Evolutionary conservation across 441 rosid species (phyloP).

Genomic region (Corymbia citriodora): DNA sequence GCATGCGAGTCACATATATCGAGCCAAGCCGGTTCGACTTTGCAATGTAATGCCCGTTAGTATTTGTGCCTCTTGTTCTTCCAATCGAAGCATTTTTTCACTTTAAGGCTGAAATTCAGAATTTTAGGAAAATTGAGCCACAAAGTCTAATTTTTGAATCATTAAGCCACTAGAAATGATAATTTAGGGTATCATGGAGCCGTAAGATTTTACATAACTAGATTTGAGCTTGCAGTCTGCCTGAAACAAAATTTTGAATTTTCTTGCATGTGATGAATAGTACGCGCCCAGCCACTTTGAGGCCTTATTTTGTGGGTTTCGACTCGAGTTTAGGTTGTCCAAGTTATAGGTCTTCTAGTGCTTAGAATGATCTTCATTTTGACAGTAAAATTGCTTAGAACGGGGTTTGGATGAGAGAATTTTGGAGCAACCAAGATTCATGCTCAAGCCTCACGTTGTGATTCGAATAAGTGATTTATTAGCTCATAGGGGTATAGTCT

Average conservation of each 20-base stretch:
- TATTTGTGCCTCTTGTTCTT: too few relatives aligned
- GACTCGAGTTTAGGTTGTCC: background rate
- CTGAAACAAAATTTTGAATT: background rate
- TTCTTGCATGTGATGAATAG: background rate
- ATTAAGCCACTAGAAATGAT: too few relatives aligned
- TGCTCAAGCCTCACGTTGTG: background rate
- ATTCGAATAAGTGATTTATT: background rate
- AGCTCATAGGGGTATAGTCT: background rate
- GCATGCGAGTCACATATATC: background rate
- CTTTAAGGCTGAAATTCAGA: too few relatives aligned
- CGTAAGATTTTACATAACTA: rapidly evolving
- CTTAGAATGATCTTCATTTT: background rate
- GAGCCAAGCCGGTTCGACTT: background rate
- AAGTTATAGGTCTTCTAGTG: background rate
- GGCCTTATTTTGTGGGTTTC: background rate
- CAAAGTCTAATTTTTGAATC: too few relatives aligned
- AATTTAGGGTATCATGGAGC: too few relatives aligned
- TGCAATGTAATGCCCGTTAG: background rate
- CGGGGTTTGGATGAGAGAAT: background rate
- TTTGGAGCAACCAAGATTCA: background rate
- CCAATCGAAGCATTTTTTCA: too few relatives aligned
- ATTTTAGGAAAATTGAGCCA: too few relatives aligned
- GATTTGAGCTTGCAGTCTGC: background rate
- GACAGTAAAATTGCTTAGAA: background rate
- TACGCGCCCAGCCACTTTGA: background rate